Base-by-base conservation (phyloP, 441 rosid species). In the Adansonia rubrostipa region DNA sequence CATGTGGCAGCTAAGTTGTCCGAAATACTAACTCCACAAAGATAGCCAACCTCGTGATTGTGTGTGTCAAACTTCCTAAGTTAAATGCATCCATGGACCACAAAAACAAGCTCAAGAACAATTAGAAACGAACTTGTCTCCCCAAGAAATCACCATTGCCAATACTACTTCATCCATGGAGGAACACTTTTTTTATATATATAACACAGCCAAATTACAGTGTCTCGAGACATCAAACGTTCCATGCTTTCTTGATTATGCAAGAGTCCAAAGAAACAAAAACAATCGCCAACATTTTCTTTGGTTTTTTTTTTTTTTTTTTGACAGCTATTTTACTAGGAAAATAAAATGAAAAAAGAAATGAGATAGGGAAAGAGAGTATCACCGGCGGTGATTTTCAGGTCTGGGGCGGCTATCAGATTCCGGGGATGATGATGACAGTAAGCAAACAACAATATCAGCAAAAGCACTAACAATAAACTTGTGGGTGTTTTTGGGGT, bases 401-500 rank as follows among this genome's bases (percentile, higher is more conserved):
- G 75, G 75, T 72, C 19, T 7, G 47, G 69, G 69, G 10, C 15
- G 17, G 47, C 11, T 72, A 17, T 72, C 64, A 4, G 82, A 69
- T 14, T 70, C 67, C 56, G 47, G 79, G 13, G 85, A 79, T 13
- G 66, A 61, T 6, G 81, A 88, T 10, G 91, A 86, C 73, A 87
- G 71, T 45, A 88, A 79, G 78, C 82, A 78, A 80, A 93, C 74
- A 9, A 93, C 76, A 14, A 89, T 80, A 74, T 96, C 99, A 9
- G 93, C 82, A 77, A 96, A 96, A 65, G 99, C 99, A 58, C 85
- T 84, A 45, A 93, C 83, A 74, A 96, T 92, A 66, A 84, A 86
- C 80, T 84, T 89, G 82, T 93, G 99, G 70, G 92, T 82, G 54
- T 88, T 86, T 78, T 86, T 82, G 5, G 97, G 93, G 79, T 96